These are phyloP conservation scores for Carex arenaria DNA, from an alignment of 202 grass and related monocot species.

Conservation along the genomic window DNA sequence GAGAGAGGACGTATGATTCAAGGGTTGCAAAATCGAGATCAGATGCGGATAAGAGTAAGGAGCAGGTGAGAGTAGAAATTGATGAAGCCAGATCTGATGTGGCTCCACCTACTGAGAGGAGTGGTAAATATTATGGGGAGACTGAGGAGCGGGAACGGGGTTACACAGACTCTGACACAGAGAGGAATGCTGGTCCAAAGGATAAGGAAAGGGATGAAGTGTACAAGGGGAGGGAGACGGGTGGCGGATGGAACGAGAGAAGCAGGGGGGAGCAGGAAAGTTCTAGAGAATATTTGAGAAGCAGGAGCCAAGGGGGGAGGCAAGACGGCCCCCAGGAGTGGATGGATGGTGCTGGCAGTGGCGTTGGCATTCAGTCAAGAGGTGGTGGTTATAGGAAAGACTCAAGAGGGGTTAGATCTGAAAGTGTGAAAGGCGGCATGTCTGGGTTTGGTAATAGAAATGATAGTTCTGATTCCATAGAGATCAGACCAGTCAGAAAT, in stretches of 20 bases:
- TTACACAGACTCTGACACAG: slow-evolving; percentile 44
- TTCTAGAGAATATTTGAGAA: slow-evolving; percentile 54
- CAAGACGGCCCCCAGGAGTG: slow-evolving; percentile 44
- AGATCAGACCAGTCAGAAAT: slow-evolving; percentile 71
- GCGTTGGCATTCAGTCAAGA: slow-evolving; percentile 26
- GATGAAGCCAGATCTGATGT: not conserved
- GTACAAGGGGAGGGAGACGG: not conserved
- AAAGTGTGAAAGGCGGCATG: slow-evolving; percentile 15
- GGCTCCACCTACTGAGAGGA: slow-evolving; percentile 13
- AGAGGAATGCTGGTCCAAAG: slow-evolving; percentile 36
- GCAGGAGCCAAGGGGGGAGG: slow-evolving; percentile 37
- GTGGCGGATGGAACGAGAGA: not conserved
- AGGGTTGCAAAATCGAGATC: slow-evolving; percentile 35
- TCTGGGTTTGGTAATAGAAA: slow-evolving; percentile 61
- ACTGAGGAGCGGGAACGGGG: slow-evolving; percentile 30
- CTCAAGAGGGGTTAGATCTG: slow-evolving; percentile 63
- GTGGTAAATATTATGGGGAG: slow-evolving; percentile 27
- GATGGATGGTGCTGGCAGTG: slow-evolving; percentile 36
- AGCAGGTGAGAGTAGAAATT: not conserved
- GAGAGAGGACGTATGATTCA: slow-evolving; percentile 47
- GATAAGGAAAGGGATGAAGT: slow-evolving; percentile 29
- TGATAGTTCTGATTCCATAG: slow-evolving; percentile 91
- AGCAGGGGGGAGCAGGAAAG: slow-evolving; percentile 46
- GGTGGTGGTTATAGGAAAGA: slow-evolving; percentile 61
- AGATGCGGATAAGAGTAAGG: slow-evolving; percentile 6